A percentile compares a stretch with the other conserved stretches of the same genome.
These are phyloP conservation scores for Ganoderma lucidum DNA, from an alignment of 1,284 basidiomycete species.

Conservation along the genomic window DNA sequence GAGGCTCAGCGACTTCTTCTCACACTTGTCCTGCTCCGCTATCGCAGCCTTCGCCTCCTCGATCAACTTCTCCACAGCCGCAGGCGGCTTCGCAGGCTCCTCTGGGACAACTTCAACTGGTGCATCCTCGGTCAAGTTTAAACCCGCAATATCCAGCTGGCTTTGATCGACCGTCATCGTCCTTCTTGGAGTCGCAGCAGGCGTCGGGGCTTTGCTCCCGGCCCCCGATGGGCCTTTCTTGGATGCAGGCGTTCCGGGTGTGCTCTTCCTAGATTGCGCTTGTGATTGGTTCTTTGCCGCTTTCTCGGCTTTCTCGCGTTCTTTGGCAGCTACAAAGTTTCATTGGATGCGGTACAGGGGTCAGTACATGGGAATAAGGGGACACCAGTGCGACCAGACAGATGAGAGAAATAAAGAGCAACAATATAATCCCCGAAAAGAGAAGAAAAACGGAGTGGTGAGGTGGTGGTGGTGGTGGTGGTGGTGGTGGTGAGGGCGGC, in stretches of 20 bases:
- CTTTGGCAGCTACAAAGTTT: slow-evolving; percentile 69
- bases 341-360: slow-evolving; percentile 48
- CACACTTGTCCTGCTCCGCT: slow-evolving; percentile 59
- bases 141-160: slow-evolving; percentile 75
- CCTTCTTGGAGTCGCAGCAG: slow-evolving; percentile 27
- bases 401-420: slow-evolving; percentile 41
- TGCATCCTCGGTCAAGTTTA: slow-evolving; percentile 60
- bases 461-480: not conserved
- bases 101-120: slow-evolving; percentile 44
- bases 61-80: slow-evolving; percentile 86
- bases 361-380: slow-evolving; percentile 44
- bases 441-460: slow-evolving; percentile 16
- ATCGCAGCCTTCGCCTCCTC: slow-evolving; percentile 77
- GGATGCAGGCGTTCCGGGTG: slow-evolving; percentile 51
- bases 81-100: slow-evolving; percentile 72
- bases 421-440: slow-evolving; percentile 42
- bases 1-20: slow-evolving; percentile 82
- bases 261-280: slow-evolving; percentile 56
- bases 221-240: slow-evolving; percentile 54
- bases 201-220: slow-evolving; percentile 46
- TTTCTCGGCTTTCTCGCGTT: slow-evolving; percentile 77
- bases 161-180: slow-evolving; percentile 56
- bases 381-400: not conserved
- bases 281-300: slow-evolving; percentile 43
- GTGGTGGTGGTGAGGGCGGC: not conserved